Evolutionary conservation across 306 rosid species (phyloP).

Genomic region (Trichosanthes truncata): DNA sequence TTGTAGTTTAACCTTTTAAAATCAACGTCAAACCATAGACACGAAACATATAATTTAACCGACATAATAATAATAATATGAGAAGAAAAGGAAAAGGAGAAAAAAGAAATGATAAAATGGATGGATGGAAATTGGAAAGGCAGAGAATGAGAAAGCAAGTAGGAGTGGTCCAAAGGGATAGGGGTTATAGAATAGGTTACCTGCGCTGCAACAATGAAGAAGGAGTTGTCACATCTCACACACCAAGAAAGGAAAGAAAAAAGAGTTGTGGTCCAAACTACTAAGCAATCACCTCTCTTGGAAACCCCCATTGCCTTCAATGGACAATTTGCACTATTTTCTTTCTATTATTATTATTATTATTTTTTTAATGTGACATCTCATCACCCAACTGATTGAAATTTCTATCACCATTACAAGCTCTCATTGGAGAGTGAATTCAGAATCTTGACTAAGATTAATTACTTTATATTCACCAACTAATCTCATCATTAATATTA

Average conservation of each 20-base stretch:
- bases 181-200: neutral
- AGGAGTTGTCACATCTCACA: conserved; percentile 11
- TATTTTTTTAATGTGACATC: neutral
- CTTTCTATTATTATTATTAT: neutral
- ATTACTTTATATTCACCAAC: neutral
- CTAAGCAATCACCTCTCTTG: neutral
- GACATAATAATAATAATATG: too few species aligned
- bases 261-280: neutral
- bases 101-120: neutral
- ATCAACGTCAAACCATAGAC: too few species aligned
- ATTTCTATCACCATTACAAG: neutral
- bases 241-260: neutral
- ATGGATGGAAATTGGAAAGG: neutral
- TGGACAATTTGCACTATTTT: neutral
- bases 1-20: too few species aligned
- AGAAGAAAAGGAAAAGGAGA: neutral
- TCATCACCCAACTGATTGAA: neutral
- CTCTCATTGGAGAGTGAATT: neutral
- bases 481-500: neutral
- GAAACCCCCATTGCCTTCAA: neutral
- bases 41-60: too few species aligned
- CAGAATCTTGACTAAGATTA: neutral
- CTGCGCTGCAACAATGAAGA: neutral
- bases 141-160: neutral
- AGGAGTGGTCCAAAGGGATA: neutral